Conservation (phyloP, 2,329 filamentous ascomycete genomes). For the Scytalidium sp. region DNA sequence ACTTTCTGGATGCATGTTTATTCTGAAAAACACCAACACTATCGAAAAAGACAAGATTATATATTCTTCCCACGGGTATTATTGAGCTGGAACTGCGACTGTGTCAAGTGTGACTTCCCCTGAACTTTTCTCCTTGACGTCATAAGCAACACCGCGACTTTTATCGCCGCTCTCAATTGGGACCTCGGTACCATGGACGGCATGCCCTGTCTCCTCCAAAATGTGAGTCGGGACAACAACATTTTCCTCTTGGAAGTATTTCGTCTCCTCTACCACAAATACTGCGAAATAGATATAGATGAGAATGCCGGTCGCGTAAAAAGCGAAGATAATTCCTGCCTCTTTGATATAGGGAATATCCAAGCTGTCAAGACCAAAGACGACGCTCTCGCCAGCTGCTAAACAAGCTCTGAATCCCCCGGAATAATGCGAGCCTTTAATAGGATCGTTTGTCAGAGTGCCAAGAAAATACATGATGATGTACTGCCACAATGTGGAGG, state of each 20-base stretch:
- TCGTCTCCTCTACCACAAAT: conserved; percentile 8
- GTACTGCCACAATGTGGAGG: conserved; percentile 26
- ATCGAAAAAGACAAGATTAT: no score
- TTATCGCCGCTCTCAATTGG: not conserved
- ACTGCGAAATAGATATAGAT: conserved; percentile 8
- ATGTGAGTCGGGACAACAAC: conserved; percentile 8
- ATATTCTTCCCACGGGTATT: no score
- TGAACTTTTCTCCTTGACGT: not conserved
- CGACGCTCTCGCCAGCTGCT: conserved; percentile 5
- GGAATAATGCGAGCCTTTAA: conserved; percentile 7
- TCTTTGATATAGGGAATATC: conserved; percentile 8
- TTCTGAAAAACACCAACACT: no score
- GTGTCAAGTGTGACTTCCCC: not conserved
- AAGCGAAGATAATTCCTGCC: conserved; percentile 8
- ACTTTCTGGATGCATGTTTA: no score
- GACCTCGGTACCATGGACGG: not conserved
- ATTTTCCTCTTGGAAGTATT: conserved; percentile 7
- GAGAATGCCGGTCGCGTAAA: conserved; percentile 4
- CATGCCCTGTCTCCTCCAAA: conserved; percentile 5
- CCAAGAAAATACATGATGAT: conserved; percentile 27
- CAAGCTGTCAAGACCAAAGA: conserved; percentile 7
- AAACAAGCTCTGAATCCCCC: conserved; percentile 7
- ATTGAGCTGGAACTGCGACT: not conserved
- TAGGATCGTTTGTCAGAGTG: conserved; percentile 22
- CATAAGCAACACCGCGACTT: not conserved